A percentile compares a stretch with the other conserved stretches of the same genome.
Conservation (phyloP, 208 protist species). For the Crithidia brevicula region DNA sequence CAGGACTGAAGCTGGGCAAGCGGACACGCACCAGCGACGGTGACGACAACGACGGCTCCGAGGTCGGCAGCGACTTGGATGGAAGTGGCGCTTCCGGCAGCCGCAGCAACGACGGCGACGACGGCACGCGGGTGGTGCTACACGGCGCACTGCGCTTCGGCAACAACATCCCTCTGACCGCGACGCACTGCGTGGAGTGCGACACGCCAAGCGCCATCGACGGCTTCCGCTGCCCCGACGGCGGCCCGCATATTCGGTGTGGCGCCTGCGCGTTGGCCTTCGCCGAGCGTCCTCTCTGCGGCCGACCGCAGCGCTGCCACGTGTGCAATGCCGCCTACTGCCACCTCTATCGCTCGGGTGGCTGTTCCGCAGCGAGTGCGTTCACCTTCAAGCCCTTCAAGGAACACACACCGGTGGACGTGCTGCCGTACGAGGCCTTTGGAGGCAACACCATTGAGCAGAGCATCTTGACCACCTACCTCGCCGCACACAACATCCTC, state of each 20-base stretch:
- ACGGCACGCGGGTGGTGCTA: conserved; percentile 6
- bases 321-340: conserved; percentile 81
- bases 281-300: conserved; percentile 75
- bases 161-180: conserved; percentile 12
- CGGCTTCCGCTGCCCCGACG: conserved; percentile 64
- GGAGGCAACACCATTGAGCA: conserved; percentile 77
- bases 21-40: conserved; percentile 39
- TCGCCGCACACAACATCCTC: conserved; percentile 40
- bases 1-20: conserved; percentile 43
- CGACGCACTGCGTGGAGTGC: conserved; percentile 59
- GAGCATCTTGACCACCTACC: conserved; percentile 68
- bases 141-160: conserved; percentile 9
- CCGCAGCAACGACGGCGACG: conserved; percentile 16
- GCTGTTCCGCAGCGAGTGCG: conserved; percentile 22
- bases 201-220: conserved; percentile 51
- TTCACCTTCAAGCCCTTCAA: conserved; percentile 28
- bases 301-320: conserved; percentile 75
- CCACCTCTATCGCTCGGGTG: conserved; percentile 71
- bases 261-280: conserved; percentile 49
- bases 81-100: conserved; percentile 16
- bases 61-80: no score
- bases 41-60: neutral
- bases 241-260: conserved; percentile 61
- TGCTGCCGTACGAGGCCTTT: conserved; percentile 60
- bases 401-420: conserved; percentile 12